A percentile compares a stretch with the other conserved stretches of the same genome.
These are phyloP conservation scores for Paspalum vaginatum DNA, from an alignment of 176 grass and related monocot species.

Conservation along the genomic window DNA sequence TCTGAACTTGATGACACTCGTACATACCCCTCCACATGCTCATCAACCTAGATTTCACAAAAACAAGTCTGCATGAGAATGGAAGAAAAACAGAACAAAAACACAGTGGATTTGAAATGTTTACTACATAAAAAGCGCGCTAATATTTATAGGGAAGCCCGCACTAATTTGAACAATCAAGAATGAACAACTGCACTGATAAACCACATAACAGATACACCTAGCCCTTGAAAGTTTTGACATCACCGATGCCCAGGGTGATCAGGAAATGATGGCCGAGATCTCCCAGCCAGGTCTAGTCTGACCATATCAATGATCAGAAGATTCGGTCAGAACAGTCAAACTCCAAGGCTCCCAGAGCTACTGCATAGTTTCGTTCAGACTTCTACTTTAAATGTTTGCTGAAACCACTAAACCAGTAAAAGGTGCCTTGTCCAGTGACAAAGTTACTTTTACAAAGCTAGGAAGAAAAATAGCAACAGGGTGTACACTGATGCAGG, in stretches of 20 bases:
- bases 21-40: constrained; percentile 99
- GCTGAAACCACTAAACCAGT: constrained; percentile 5
- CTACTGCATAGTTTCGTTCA: neutral
- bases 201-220: neutral
- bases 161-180: neutral
- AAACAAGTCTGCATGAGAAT: constrained; percentile 36
- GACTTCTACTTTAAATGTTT: constrained; percentile 29
- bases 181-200: neutral
- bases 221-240: constrained; percentile 4
- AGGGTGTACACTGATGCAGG: neutral
- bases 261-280: constrained; percentile 12
- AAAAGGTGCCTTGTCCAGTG: constrained; percentile 33
- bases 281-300: constrained; percentile 17
- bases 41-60: constrained; percentile 73
- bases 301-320: constrained; percentile 43
- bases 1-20: constrained; percentile 97
- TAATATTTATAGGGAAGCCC: neutral
- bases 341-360: constrained; percentile 32
- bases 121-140: neutral
- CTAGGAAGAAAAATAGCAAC: constrained; percentile 14
- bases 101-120: constrained; percentile 5
- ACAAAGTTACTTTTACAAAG: constrained; percentile 24
- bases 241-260: constrained; percentile 24
- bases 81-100: neutral
- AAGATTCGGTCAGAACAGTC: constrained; percentile 42